Percentiles rank a stretch among this genome's conserved stretches.
Conservation (phyloP, 352 stramenopile genomes). For the Globisporangium acanthophoron region DNA sequence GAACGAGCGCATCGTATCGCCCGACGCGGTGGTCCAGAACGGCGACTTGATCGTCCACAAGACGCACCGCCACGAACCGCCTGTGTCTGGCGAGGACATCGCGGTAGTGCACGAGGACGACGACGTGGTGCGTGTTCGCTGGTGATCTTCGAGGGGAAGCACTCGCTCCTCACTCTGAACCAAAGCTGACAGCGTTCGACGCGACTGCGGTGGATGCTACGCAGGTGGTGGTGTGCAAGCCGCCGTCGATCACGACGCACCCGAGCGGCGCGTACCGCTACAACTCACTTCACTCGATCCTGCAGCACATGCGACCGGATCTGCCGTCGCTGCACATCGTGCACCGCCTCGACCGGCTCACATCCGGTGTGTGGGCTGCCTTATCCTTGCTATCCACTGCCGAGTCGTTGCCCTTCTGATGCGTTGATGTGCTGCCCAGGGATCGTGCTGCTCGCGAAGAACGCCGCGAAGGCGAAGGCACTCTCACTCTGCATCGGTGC, state of each 20-base stretch:
- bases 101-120: conserved; percentile 73
- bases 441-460: conserved; percentile 84
- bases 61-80: conserved; percentile 95
- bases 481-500: conserved; percentile 72
- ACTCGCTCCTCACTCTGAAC: background rate
- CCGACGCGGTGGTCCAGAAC: conserved; percentile 85
- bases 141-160: background rate
- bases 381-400: background rate
- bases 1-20: conserved; percentile 77
- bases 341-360: conserved; percentile 95
- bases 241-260: conserved; percentile 92
- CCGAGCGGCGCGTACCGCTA: conserved; percentile 93
- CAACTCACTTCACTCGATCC: conserved; percentile 90
- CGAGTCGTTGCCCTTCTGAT: background rate
- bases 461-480: conserved; percentile 54
- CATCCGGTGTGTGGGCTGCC: conserved; percentile 58
- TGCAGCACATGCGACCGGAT: conserved; percentile 65
- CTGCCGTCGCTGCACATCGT: conserved; percentile 83
- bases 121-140: conserved; percentile 40
- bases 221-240: conserved; percentile 87
- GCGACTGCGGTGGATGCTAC: background rate
- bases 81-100: conserved; percentile 83
- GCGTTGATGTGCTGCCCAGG: conserved; percentile 18
- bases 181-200: background rate
- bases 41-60: conserved; percentile 93